phyloP scores from a whole-genome alignment of 2,329 filamentous ascomycete genomes.

The Samsoniella hepiali region DNA sequence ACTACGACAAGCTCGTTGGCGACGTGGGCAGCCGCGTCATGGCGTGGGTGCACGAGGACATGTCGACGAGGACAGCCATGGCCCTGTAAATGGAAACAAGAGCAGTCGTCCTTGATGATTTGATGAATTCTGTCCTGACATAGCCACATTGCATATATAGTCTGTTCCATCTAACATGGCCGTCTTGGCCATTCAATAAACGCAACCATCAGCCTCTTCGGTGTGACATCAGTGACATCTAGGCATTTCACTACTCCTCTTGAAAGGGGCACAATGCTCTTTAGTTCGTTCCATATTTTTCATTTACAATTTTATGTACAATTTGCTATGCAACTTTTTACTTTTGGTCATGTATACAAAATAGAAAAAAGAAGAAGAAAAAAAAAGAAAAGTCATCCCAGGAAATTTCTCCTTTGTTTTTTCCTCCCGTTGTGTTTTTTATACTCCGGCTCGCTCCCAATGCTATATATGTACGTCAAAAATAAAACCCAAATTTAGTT shows the following conservation, averaged over 20 bases:
- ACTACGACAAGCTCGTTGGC: conserved; percentile 74
- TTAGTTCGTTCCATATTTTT: too few species aligned
- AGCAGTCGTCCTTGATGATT: background rate
- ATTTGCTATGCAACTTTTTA: background rate
- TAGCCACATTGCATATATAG: background rate
- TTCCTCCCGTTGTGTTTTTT: background rate
- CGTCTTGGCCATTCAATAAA: too few species aligned
- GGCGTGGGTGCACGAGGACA: conserved; percentile 66
- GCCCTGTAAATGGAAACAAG: conserved; percentile 15
- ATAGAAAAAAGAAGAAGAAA: background rate
- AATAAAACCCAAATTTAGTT: background rate
- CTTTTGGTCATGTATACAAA: background rate
- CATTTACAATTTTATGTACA: background rate
- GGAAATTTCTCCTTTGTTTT: background rate
- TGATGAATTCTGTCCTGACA: background rate
- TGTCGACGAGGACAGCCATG: conserved; percentile 40
- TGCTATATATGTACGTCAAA: conserved; percentile 1
- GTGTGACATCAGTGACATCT: too few species aligned
- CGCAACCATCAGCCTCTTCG: too few species aligned
- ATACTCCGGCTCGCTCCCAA: conserved; percentile 13
- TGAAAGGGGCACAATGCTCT: too few species aligned
- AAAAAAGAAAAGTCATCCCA: background rate
- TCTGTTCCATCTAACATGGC: too few species aligned
- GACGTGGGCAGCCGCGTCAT: conserved; percentile 67
- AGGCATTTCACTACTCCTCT: too few species aligned